Conservation (phyloP, 2,329 filamentous ascomycete species). For the Hypoxylon sp. region DNA sequence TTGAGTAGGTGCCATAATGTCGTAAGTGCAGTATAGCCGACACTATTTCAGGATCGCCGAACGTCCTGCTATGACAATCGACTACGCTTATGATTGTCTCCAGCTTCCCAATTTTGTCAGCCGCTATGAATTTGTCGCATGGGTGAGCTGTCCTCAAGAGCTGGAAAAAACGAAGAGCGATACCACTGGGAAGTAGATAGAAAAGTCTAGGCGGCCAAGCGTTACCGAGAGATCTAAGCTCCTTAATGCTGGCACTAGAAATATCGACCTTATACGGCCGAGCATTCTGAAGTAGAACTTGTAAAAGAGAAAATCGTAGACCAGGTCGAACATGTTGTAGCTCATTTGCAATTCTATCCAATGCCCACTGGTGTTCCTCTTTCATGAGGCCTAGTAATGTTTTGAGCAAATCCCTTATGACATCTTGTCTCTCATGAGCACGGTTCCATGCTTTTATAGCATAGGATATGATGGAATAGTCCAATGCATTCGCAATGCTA, state of each 20-base stretch:
- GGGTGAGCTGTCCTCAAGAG: constrained; percentile 1
- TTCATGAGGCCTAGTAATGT: constrained; percentile 10
- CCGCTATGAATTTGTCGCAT: constrained; percentile 17
- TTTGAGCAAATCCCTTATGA: constrained; percentile 6
- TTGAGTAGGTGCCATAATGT: not conserved
- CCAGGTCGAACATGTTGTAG: constrained; percentile 13
- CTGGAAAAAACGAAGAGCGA: constrained; percentile 22
- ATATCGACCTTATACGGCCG: constrained; percentile 1
- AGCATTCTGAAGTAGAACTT: constrained; percentile 15
- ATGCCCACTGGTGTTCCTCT: not conserved
- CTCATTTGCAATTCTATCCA: constrained; percentile 4
- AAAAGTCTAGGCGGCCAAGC: constrained; percentile 25
- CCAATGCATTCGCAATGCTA: not conserved
- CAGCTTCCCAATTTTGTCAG: not conserved
- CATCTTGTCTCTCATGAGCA: not conserved
- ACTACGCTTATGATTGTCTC: not conserved
- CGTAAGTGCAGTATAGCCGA: constrained; percentile 9
- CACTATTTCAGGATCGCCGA: constrained; percentile 18
- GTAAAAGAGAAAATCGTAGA: constrained; percentile 20
- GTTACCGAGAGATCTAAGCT: constrained; percentile 9
- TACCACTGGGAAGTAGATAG: constrained; percentile 18
- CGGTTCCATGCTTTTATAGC: constrained; percentile 31
- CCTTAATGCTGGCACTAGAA: not conserved
- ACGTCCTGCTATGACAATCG: not conserved
- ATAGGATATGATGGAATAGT: not conserved